Evolutionary conservation across 192 early-diverging fungal genomes (phyloP).

Genomic region (Pilaira anomala): DNA sequence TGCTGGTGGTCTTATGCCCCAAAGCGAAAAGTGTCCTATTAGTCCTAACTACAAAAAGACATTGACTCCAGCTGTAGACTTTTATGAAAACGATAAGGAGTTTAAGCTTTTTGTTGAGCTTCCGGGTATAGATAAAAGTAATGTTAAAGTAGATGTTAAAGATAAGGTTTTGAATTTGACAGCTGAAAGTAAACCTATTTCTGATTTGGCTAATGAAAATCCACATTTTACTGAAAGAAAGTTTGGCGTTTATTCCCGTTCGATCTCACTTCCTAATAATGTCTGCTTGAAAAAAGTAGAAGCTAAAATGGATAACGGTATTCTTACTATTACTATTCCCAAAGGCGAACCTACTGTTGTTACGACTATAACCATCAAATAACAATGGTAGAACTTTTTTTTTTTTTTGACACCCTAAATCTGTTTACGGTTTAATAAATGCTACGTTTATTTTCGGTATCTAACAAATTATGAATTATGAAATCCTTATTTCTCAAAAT

Average conservation of each 20-base stretch:
- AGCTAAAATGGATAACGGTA: conserved; percentile 55
- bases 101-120: conserved; percentile 50
- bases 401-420: no score
- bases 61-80: conserved; percentile 35
- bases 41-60: conserved; percentile 5
- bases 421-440: no score
- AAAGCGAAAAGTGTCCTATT: background rate
- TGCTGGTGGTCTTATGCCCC: background rate
- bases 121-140: conserved; percentile 54
- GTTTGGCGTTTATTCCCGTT: conserved; percentile 47
- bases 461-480: no score
- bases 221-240: conserved; percentile 49
- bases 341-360: conserved; percentile 33
- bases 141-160: conserved; percentile 48
- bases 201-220: conserved; percentile 30
- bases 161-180: conserved; percentile 46
- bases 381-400: conserved; percentile 1
- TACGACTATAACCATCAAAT: conserved; percentile 51
- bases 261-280: conserved; percentile 45
- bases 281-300: conserved; percentile 44
- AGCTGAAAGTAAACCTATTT: conserved; percentile 36
- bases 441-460: no score
- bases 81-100: conserved; percentile 48
- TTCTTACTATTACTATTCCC: conserved; percentile 46
- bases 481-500: no score